Percentiles rank a stretch among this genome's conserved stretches.
Conservation (phyloP, 306 rosid species). For the Vigna unguiculata region DNA sequence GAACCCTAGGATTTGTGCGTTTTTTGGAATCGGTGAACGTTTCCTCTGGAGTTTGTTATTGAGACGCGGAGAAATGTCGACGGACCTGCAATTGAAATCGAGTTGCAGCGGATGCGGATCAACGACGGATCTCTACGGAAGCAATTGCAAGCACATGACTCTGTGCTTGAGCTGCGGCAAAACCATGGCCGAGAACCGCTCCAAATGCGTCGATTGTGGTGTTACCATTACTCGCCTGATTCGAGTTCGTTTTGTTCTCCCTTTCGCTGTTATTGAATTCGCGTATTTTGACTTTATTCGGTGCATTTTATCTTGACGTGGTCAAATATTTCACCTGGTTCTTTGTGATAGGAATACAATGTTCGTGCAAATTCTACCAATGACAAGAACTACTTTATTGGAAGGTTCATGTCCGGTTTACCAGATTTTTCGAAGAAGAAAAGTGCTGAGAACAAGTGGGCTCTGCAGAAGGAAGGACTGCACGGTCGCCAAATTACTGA, state of each 20-base stretch:
- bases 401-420: constrained; percentile 81
- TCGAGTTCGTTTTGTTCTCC: constrained; percentile 61
- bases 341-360: constrained; percentile 71
- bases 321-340: not conserved
- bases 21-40: not conserved
- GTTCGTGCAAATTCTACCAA: constrained; percentile 80
- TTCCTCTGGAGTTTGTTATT: not conserved
- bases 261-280: not conserved
- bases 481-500: constrained; percentile 84
- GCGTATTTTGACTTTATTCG: not conserved
- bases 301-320: not conserved
- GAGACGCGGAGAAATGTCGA: constrained; percentile 49
- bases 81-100: constrained; percentile 67
- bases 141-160: constrained; percentile 96
- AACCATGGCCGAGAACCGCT: constrained; percentile 76
- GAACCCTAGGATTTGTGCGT: constrained; percentile 31
- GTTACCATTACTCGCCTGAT: constrained; percentile 75
- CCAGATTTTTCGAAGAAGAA: constrained; percentile 93
- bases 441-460: constrained; percentile 88
- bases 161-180: constrained; percentile 87
- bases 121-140: constrained; percentile 83
- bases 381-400: constrained; percentile 82
- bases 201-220: constrained; percentile 82
- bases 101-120: constrained; percentile 83
- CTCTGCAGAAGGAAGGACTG: constrained; percentile 81